These are phyloP conservation scores for Picochlorum sp. DNA, from an alignment of 139 green algal species.

Conservation along the genomic window DNA sequence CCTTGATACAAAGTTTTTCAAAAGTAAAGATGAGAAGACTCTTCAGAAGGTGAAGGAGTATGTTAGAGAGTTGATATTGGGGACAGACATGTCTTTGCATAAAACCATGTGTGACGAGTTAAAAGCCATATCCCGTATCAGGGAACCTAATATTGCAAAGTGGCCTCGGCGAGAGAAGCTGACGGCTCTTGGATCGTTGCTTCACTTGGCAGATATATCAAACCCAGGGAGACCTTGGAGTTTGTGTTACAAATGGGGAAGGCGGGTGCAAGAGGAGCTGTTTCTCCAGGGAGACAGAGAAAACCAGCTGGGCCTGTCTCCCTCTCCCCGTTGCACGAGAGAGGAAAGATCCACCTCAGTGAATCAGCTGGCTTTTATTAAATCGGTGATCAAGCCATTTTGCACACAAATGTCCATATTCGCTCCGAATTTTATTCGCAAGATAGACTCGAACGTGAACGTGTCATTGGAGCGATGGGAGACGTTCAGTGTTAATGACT, in stretches of 20 bases:
- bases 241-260: conserved; percentile 23
- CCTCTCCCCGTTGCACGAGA: conserved; percentile 56
- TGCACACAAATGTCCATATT: conserved; percentile 19
- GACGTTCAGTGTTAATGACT: too few species aligned
- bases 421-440: conserved; percentile 19
- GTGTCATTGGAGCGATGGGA: conserved; percentile 9
- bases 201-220: conserved; percentile 56
- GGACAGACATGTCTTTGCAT: conserved; percentile 49
- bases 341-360: conserved; percentile 42
- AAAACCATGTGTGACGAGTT: conserved; percentile 17
- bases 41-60: conserved; percentile 4
- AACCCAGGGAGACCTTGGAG: conserved; percentile 39
- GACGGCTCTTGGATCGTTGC: conserved; percentile 29
- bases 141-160: conserved; percentile 12
- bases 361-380: conserved; percentile 52
- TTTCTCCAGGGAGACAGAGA: conserved; percentile 51
- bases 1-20: conserved; percentile 29
- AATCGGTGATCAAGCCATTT: conserved; percentile 29
- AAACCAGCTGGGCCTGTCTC: conserved; percentile 30
- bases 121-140: conserved; percentile 7
- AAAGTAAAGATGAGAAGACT: conserved; percentile 26
- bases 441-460: conserved; percentile 7
- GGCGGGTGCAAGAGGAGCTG: conserved; percentile 32
- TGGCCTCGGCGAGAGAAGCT: conserved; percentile 23
- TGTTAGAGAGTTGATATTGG: conserved; percentile 45